These are phyloP conservation scores for Sanghuangporus sanghuang DNA, from an alignment of 1,284 basidiomycete genomes.

Conservation along the genomic window DNA sequence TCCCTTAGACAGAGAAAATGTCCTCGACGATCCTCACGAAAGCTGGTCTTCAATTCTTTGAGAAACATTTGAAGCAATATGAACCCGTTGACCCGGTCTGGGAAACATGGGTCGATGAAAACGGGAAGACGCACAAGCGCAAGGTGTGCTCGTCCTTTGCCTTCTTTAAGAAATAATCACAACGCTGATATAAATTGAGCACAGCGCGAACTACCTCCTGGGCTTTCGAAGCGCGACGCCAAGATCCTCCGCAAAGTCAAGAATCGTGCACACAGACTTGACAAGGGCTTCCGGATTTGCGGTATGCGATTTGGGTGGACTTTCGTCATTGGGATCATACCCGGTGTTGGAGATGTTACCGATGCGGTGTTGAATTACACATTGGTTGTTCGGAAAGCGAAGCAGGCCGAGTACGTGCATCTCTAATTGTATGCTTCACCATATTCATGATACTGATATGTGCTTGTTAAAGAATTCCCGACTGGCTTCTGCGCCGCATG, in stretches of 20 bases:
- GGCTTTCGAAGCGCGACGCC: constrained; percentile 74
- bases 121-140: constrained; percentile 62
- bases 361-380: constrained; percentile 69
- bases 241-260: constrained; percentile 74
- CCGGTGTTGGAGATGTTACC: constrained; percentile 63
- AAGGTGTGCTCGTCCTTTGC: constrained; percentile 44
- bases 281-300: constrained; percentile 83
- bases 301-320: constrained; percentile 89
- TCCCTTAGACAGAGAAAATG: constrained; percentile 21
- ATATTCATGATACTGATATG: neutral
- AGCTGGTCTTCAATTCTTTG: constrained; percentile 56
- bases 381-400: constrained; percentile 75
- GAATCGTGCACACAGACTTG: constrained; percentile 82
- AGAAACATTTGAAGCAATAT: constrained; percentile 58
- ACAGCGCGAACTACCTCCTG: constrained; percentile 71
- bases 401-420: constrained; percentile 51
- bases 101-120: constrained; percentile 62
- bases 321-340: constrained; percentile 76
- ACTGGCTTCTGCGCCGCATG: constrained; percentile 71
- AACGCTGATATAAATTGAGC: neutral
- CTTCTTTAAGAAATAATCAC: too few relatives aligned
- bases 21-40: constrained; percentile 36
- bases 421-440: neutral
- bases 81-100: constrained; percentile 76
- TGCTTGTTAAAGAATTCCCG: constrained; percentile 43